Evolutionary conservation across 2,329 filamentous ascomycete genomes (phyloP), one percentile per base, ranked within the genome.

Genomic region (Ambrosiella cleistominuta): DNA sequence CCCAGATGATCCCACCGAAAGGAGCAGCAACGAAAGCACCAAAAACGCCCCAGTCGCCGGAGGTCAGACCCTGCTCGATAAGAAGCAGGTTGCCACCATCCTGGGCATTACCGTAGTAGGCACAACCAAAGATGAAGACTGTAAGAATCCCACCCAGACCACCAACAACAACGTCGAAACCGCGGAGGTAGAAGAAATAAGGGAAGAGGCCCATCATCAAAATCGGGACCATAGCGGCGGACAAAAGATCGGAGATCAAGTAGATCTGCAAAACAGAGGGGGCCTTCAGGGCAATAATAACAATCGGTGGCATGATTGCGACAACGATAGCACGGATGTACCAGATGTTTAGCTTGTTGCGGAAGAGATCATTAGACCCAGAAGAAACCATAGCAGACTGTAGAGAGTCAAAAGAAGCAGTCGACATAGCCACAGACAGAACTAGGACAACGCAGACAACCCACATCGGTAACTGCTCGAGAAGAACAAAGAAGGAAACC

Each of bases 321-420:
- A 91, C 79, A 35, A 93, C 86, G 45, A 74, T 74, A 15, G 66
- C 75, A 52, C 87, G 83, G 63, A 91, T 84, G 68, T 75, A 78
- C 80, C 85, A 86, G 63, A 90, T 79, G 65, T 82, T 83, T 58
- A 93, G 79, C 61, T 78, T 80, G 75, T 93, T 93, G 64, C 86
- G 82, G 76, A 91, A 91, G 12, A 93, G 70, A 66, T 93, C 87
- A 71, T 91, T 91, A 63, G 84, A 88, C 12, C 83, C 85, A 0
- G 85, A 86, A n/a, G 84, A 88, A 7, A 91, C 83, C 83, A 93
- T 89, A 63, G 87, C 85, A 1, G 82, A 85, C 70, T 91, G 88
- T 42, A 91, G 75, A 62, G 79, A 85, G 72, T 93, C 87, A 62
- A 93, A 91, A 0, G 86, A 81, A 0, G 87, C 83, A 2, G 84